A percentile compares a stretch with the other conserved stretches of the same genome.
Conservation (phyloP, 495 filamentous ascomycete genomes). For the Haplographium delicatum region DNA sequence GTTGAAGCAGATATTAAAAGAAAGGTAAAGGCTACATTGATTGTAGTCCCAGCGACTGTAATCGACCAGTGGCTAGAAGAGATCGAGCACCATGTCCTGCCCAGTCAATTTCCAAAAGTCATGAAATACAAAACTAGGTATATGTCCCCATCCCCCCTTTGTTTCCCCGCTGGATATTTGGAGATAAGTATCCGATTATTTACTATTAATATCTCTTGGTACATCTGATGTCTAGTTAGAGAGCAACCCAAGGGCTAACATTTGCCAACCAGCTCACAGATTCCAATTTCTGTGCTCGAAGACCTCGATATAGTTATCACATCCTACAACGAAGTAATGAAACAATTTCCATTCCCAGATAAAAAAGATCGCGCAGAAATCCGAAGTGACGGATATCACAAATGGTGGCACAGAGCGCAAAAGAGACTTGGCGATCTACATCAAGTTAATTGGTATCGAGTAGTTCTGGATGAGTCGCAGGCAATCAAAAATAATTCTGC, state of each 20-base stretch:
- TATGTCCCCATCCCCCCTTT: too few species aligned
- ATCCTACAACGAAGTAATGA: constrained; percentile 49
- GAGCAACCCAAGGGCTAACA: too few species aligned
- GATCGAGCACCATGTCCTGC: constrained; percentile 29
- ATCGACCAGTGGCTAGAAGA: constrained; percentile 53
- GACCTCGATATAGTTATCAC: constrained; percentile 33
- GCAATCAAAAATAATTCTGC: constrained; percentile 53
- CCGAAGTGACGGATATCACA: not conserved
- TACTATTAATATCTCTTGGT: too few species aligned
- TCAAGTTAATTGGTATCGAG: constrained; percentile 72
- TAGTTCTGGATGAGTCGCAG: constrained; percentile 90
- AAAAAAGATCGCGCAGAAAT: constrained; percentile 1
- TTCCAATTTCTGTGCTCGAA: constrained; percentile 11
- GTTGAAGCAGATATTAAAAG: constrained; percentile 12
- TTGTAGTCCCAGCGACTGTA: constrained; percentile 49
- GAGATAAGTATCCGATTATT: too few species aligned
- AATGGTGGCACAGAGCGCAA: constrained; percentile 55
- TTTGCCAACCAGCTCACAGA: not conserved
- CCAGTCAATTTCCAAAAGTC: constrained; percentile 18
- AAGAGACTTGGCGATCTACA: constrained; percentile 65
- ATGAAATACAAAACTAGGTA: constrained; percentile 27
- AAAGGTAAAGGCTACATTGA: constrained; percentile 30
- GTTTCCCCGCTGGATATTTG: too few species aligned
- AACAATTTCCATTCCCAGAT: constrained; percentile 19
- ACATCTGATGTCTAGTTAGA: too few species aligned